Base-by-base conservation (phyloP, 345 rosid genomes). In the Eucalyptus sp. region DNA sequence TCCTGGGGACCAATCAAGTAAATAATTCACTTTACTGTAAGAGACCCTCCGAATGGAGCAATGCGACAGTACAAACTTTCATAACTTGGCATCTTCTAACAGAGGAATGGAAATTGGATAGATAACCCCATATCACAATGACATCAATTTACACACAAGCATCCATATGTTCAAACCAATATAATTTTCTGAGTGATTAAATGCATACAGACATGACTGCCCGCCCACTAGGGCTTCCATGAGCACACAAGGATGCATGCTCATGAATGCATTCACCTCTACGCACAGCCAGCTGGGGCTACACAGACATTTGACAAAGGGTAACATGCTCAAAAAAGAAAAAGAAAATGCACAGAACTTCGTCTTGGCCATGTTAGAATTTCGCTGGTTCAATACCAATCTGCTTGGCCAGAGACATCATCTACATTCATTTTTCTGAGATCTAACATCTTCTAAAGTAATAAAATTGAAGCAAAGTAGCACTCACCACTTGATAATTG, bases 401-500 rank as follows among this genome's bases (percentile, higher is more conserved):
- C 84, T 10, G 84, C 48, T 76, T 41, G 48, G 83, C 84, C 81
- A 20, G 84, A 76, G 84, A 1, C 14, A 43, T 25, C 84, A 41
- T 76, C 81, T 17, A 18, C 27, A 37, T 71, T 37, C 81, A 33
- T 37, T 37, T 37, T 71, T 18, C 46, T 6, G 2, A 37, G 46
- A 7, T 71, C 81, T 71, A 41, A 41, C 83, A 76, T 41, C 83
- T 76, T 37, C 27, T 76, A 20, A 76, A 51, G 60, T 81, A 81
- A n/a, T 31, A 46, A 18, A 37, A 64, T 49, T 11, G 33, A 89
- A 37, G 50, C 14, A 54, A 13, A n/a, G n/a, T 56, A 64, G 88
- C 49, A 81, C 97, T 93, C 90, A 97, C 99, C 98, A 81, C 93
- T 92, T 51, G 96, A 92, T 91, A 90, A 88, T 86, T 92, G 81